Evolutionary conservation across 495 filamentous ascomycete genomes (phyloP).

Genomic region (Oleoguttula mirabilis): DNA sequence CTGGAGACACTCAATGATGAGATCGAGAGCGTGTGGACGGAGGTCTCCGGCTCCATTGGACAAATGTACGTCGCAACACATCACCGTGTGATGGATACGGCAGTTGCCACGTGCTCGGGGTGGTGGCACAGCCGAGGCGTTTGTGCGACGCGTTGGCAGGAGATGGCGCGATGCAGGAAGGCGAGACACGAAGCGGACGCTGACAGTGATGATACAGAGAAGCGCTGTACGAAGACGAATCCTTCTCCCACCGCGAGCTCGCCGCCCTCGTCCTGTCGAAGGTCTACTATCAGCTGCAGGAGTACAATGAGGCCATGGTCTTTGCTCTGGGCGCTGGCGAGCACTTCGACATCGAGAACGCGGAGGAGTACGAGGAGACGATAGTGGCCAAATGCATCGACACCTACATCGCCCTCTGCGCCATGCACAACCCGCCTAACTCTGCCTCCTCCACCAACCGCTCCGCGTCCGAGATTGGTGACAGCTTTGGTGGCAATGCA

Average conservation of each 20-base stretch:
- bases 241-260: conserved; percentile 84
- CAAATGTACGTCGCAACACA: conserved; percentile 86
- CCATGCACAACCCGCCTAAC: conserved; percentile 48
- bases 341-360: conserved; percentile 80
- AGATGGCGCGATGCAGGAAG: neutral
- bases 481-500: conserved; percentile 54
- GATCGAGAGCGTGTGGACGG: conserved; percentile 93
- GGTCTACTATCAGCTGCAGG: conserved; percentile 96
- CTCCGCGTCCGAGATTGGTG: conserved; percentile 56
- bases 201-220: conserved; percentile 68
- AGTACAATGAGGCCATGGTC: conserved; percentile 98
- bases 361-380: conserved; percentile 96
- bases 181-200: conserved; percentile 1
- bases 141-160: neutral
- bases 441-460: conserved; percentile 27
- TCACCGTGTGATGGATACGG: too few relatives aligned
- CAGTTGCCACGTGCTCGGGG: too few relatives aligned
- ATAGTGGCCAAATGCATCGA: conserved; percentile 92
- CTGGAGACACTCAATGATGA: conserved; percentile 87
- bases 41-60: conserved; percentile 80
- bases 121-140: neutral
- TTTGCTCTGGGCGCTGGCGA: conserved; percentile 94
- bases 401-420: conserved; percentile 84
- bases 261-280: conserved; percentile 92
- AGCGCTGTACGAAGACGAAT: conserved; percentile 91